Evolutionary conservation across 2,329 filamentous ascomycete species (phyloP).

Genomic region (Cadophora sp.): DNA sequence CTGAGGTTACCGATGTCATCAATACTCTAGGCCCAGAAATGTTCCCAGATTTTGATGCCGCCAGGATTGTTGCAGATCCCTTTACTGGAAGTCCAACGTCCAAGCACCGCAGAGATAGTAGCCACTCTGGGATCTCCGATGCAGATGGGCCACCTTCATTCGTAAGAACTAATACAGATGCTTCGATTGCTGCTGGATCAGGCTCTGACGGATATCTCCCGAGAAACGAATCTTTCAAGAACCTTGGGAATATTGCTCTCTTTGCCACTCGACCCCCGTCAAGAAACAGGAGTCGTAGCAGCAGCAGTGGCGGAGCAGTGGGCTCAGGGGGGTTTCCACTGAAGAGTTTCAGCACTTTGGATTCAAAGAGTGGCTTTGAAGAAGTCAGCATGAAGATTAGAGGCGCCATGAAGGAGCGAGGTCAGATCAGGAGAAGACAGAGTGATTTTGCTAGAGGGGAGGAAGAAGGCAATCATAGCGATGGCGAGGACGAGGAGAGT

Average conservation of each 20-base stretch:
- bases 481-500: conserved; percentile 33
- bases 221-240: conserved; percentile 91
- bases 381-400: conserved; percentile 85
- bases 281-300: conserved; percentile 73
- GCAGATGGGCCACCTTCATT: conserved; percentile 42
- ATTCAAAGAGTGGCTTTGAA: conserved; percentile 75
- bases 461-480: conserved; percentile 50
- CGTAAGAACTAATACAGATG: conserved; percentile 36
- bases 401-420: conserved; percentile 82
- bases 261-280: conserved; percentile 90
- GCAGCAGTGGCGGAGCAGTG: conserved; percentile 69
- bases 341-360: conserved; percentile 71
- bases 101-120: conserved; percentile 55
- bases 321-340: conserved; percentile 69
- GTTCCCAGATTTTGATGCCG: conserved; percentile 92
- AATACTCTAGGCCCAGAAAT: conserved; percentile 95
- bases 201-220: conserved; percentile 56
- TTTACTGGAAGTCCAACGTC: conserved; percentile 44
- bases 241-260: conserved; percentile 85
- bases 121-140: conserved; percentile 50
- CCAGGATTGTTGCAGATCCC: conserved; percentile 70
- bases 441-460: conserved; percentile 49
- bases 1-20: conserved; percentile 88
- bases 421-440: conserved; percentile 59
- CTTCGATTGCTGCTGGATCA: conserved; percentile 42